Percentiles rank a stretch among this genome's conserved stretches.
These are phyloP conservation scores for Aspergillus sp. DNA, from an alignment of 2,329 filamentous ascomycete genomes.

Conservation along the genomic window DNA sequence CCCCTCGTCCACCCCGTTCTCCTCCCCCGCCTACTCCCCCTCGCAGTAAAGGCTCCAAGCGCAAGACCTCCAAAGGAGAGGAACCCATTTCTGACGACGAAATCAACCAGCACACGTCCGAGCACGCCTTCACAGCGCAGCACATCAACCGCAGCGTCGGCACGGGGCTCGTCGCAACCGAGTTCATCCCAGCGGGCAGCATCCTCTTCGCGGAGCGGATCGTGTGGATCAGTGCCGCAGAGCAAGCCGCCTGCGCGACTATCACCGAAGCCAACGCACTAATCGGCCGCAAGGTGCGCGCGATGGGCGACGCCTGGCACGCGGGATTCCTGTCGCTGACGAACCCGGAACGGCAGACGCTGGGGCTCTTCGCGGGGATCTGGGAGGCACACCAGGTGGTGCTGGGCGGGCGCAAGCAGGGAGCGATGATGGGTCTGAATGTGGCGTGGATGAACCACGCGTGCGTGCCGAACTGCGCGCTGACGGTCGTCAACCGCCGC, in stretches of 20 bases:
- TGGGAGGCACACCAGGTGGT: constrained; percentile 12
- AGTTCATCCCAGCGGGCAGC: constrained; percentile 8
- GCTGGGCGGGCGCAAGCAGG: not conserved
- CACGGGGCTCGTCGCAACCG: constrained; percentile 11
- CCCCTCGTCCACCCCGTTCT: too few species aligned
- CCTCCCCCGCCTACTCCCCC: too few species aligned
- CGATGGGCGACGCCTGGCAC: constrained; percentile 15
- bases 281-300: constrained; percentile 6
- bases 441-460: constrained; percentile 24
- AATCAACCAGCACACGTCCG: not conserved
- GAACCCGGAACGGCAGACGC: not conserved
- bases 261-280: not conserved
- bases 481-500: constrained; percentile 7
- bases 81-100: too few species aligned
- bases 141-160: constrained; percentile 7
- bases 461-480: constrained; percentile 22
- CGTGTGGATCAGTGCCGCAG: not conserved
- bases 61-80: too few species aligned
- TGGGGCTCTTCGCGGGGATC: not conserved
- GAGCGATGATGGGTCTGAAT: constrained; percentile 12
- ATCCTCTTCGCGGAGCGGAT: constrained; percentile 13
- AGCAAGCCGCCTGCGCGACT: not conserved
- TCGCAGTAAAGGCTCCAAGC: too few species aligned
- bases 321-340: constrained; percentile 6
- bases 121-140: not conserved